Percentiles rank a stretch among this genome's conserved stretches.
Conservation (phyloP, 352 stramenopile genomes). For the Phytophthora macrochlamydospora region DNA sequence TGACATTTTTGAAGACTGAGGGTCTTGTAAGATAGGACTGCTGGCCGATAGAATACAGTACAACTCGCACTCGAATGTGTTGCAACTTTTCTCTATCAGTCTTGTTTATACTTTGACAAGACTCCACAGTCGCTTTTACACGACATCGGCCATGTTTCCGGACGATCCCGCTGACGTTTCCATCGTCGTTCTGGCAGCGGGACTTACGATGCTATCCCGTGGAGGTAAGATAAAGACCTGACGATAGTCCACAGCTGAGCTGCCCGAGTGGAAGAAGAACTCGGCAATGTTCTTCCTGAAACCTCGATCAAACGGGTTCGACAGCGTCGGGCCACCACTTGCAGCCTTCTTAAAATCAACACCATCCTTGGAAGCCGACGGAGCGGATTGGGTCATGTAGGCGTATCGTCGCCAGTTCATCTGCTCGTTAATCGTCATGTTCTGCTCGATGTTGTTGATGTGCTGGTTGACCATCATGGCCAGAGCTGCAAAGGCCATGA, state of each 20-base stretch:
- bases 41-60: too few species aligned
- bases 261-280: slow-evolving; percentile 51
- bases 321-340: slow-evolving; percentile 13
- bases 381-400: slow-evolving; percentile 48
- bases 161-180: slow-evolving; percentile 16
- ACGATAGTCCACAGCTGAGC: slow-evolving; percentile 45
- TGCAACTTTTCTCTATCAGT: neutral
- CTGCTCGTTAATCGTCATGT: slow-evolving; percentile 83
- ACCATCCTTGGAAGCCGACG: slow-evolving; percentile 7
- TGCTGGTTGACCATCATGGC: slow-evolving; percentile 73
- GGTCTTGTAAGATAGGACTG: too few species aligned
- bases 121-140: slow-evolving; percentile 19
- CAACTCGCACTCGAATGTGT: too few species aligned
- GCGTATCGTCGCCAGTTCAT: slow-evolving; percentile 85
- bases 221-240: slow-evolving; percentile 37
- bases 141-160: slow-evolving; percentile 18
- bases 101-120: slow-evolving; percentile 17
- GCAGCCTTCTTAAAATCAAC: slow-evolving; percentile 19
- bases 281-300: slow-evolving; percentile 46
- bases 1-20: slow-evolving; percentile 18
- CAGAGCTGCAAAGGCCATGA: slow-evolving; percentile 52
- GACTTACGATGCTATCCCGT: slow-evolving; percentile 16
- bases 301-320: slow-evolving; percentile 55
- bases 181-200: slow-evolving; percentile 12
- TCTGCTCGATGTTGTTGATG: slow-evolving; percentile 63